Percentiles rank a stretch among this genome's conserved stretches.
Evolutionary conservation across 2,329 filamentous ascomycete species (phyloP).

Genomic region (Phaeomoniella chlamydospora): DNA sequence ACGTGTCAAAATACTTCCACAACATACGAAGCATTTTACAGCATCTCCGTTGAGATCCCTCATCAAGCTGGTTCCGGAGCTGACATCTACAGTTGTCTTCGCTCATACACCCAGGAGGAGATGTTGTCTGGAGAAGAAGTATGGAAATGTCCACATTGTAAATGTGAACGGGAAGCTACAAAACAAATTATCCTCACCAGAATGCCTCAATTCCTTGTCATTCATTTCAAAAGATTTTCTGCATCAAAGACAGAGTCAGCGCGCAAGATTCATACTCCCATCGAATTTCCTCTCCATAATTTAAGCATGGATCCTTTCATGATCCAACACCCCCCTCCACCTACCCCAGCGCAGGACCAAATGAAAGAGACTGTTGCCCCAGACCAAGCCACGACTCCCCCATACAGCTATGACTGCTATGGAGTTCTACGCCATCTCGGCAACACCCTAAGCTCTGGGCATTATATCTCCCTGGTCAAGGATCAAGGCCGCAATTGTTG

Average conservation of each 20-base stretch:
- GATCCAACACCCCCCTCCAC: constrained; percentile 29
- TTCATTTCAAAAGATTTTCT: constrained; percentile 61
- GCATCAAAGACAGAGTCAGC: constrained; percentile 40
- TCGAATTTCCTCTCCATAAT: constrained; percentile 63
- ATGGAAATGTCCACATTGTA: constrained; percentile 64
- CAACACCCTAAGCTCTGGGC: constrained; percentile 51
- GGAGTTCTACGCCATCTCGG: constrained; percentile 71
- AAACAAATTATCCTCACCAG: constrained; percentile 63
- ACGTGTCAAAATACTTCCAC: constrained; percentile 49
- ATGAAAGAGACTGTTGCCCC: constrained; percentile 13
- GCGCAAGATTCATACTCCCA: constrained; percentile 54
- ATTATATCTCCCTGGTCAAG: constrained; percentile 63
- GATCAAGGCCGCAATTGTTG: constrained; percentile 43
- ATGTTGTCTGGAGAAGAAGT: constrained; percentile 51
- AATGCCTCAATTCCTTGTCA: constrained; percentile 63
- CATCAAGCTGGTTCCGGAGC: constrained; percentile 36
- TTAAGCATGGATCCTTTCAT: constrained; percentile 50
- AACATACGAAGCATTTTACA: constrained; percentile 57
- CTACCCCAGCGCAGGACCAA: constrained; percentile 12
- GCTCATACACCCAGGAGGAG: constrained; percentile 55
- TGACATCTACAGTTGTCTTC: constrained; percentile 50
- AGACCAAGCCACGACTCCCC: constrained; percentile 24
- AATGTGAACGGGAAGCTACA: constrained; percentile 48
- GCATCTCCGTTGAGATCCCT: constrained; percentile 56
- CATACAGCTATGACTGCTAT: constrained; percentile 72